Conservation (phyloP, 1,139 yeast genomes). For the Ogataea hybrid region DNA sequence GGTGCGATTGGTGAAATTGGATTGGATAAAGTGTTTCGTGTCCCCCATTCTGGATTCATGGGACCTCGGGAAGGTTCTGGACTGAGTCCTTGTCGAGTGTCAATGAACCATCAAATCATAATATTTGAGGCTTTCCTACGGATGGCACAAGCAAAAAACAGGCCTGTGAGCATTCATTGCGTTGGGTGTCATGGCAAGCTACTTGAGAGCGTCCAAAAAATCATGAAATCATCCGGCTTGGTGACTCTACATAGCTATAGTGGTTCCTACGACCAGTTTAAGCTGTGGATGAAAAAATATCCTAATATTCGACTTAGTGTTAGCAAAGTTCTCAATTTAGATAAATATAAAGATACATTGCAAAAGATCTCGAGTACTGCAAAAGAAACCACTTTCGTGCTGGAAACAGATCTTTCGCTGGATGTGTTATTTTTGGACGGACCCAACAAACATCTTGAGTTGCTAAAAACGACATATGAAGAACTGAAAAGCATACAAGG, state of each 20-base stretch:
- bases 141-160: slow-evolving; percentile 46
- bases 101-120: slow-evolving; percentile 59
- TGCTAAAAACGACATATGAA: slow-evolving; percentile 12
- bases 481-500: slow-evolving; percentile 4
- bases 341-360: slow-evolving; percentile 24
- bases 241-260: slow-evolving; percentile 75
- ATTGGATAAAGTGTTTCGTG: slow-evolving; percentile 69
- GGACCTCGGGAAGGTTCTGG: slow-evolving; percentile 33
- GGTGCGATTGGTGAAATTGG: slow-evolving; percentile 82
- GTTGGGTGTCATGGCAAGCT: slow-evolving; percentile 73
- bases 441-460: slow-evolving; percentile 7
- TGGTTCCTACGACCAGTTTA: slow-evolving; percentile 72
- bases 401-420: slow-evolving; percentile 51
- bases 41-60: slow-evolving; percentile 60
- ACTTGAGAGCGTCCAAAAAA: slow-evolving; percentile 40
- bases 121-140: slow-evolving; percentile 51
- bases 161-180: slow-evolving; percentile 76
- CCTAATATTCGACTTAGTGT: slow-evolving; percentile 54
- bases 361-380: slow-evolving; percentile 25
- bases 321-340: slow-evolving; percentile 55
- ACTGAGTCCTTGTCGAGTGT: slow-evolving; percentile 37
- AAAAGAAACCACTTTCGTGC: slow-evolving; percentile 40
- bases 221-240: slow-evolving; percentile 37
- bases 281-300: slow-evolving; percentile 46
- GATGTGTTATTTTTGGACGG: slow-evolving; percentile 23